Evolutionary conservation across 176 grass and related monocot species (phyloP).

Genomic region (Puya raimondii): DNA sequence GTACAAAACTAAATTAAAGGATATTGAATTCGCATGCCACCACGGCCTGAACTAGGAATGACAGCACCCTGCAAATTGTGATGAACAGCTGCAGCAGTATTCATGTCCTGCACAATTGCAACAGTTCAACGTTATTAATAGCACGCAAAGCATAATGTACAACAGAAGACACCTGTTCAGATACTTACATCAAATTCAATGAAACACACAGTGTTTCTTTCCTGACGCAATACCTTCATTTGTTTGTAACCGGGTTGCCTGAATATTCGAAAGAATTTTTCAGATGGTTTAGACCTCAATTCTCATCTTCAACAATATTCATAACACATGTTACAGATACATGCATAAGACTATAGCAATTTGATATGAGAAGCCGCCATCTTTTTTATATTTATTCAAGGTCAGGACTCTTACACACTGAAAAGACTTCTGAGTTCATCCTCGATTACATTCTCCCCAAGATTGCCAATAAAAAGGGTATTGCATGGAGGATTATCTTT

Average conservation of each 20-base stretch:
- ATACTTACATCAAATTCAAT: conserved; percentile 85
- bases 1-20: conserved; percentile 34
- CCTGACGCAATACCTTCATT: conserved; percentile 95
- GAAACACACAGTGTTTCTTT: conserved; percentile 98
- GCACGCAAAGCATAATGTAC: not conserved
- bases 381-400: not conserved
- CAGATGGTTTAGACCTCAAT: not conserved
- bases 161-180: not conserved
- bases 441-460: conserved; percentile 96
- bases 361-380: not conserved
- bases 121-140: not conserved
- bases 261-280: conserved; percentile 7
- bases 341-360: not conserved
- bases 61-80: conserved; percentile 93
- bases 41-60: conserved; percentile 92
- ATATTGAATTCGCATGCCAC: conserved; percentile 99
- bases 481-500: conserved; percentile 99
- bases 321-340: not conserved
- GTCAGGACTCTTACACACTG: conserved; percentile 57
- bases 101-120: conserved; percentile 49
- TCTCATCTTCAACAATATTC: no score
- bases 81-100: conserved; percentile 61
- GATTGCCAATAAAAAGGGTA: conserved; percentile 97
- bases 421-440: conserved; percentile 87
- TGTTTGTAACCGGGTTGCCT: conserved; percentile 97